Base-by-base conservation (phyloP, 257 asterid species). In the Leptodermis oblonga region DNA sequence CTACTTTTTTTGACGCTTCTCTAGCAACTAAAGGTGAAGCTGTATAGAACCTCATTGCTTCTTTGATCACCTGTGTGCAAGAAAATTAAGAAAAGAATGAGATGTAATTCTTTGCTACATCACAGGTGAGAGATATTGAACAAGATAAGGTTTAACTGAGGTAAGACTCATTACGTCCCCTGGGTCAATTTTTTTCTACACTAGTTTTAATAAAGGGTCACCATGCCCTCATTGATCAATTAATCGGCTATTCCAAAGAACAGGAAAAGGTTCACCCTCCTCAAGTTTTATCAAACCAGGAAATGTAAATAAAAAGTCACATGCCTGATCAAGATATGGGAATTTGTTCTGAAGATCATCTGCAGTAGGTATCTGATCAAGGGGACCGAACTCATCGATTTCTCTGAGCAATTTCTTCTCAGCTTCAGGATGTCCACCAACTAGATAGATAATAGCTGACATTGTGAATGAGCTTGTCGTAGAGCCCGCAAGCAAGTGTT, bases 1-100 rank as follows among this genome's bases (percentile, higher is more conserved):
- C 83, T 53, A 94, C 96, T 77, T 81, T 33, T 2, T 89, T 79
- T 34, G 96, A 89, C 65, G 99, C 72, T 81, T 94, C 99, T 74
- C 99, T 84, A 0, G 98, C 99, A 76, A 94, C 89, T 62, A 91
- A 83, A 46, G 99, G 97, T 17, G 99, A 94, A 56, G 84, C 95
- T 18, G 83, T 73, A 79, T 87, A 91, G 63, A 88, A 85, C 70
- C 98, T 85, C 99, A 94, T 91, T 62, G 97, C 87, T 81, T 94
- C 99, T 82, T 94, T 91, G 41, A 91, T 88, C 70, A 94, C 97
- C 99, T 93, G 81, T 49, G 65, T 18, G 69, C 60, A 53, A n/a
- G 42, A 39, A 46, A 65, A 37, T 49, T 25, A 17, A 45, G 52
- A 41, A 46, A 64, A 58, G 53, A 52, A 52, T 49, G n/a, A 9